phyloP scores from a whole-genome alignment of 257 asterid species.

The Solanum acaule region DNA sequence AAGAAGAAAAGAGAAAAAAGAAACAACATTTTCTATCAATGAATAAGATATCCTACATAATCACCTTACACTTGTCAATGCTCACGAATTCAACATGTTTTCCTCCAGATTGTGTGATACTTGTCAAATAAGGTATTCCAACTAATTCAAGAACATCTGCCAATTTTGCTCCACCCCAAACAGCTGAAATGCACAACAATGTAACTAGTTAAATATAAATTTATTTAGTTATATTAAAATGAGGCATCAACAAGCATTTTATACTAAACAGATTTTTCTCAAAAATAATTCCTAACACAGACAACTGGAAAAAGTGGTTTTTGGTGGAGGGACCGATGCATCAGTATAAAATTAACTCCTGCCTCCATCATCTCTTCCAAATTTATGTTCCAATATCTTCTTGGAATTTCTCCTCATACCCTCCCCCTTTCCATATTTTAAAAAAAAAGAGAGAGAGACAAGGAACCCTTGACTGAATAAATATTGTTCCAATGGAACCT shows the following conservation, averaged over 20 bases:
- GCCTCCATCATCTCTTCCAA: not conserved
- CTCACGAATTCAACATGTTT: conserved; percentile 92
- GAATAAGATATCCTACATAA: not conserved
- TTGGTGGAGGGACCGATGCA: not conserved
- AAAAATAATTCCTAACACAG: not conserved
- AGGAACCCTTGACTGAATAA: not conserved
- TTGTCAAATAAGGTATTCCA: conserved; percentile 66
- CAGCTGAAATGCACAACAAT: conserved; percentile 43
- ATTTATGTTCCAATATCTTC: not conserved
- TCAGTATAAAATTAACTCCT: not conserved
- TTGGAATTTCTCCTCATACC: not conserved
- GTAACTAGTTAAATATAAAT: not conserved
- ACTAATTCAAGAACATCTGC: conserved; percentile 83
- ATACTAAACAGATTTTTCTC: not conserved
- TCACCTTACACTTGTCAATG: conserved; percentile 96
- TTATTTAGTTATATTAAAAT: not conserved
- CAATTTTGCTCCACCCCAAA: conserved; percentile 92
- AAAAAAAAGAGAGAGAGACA: not conserved
- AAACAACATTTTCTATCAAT: not conserved
- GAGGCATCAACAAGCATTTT: not conserved
- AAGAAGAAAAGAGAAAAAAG: not conserved
- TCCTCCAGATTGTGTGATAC: conserved; percentile 54
- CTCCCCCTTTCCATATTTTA: not conserved
- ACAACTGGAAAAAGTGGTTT: not conserved
- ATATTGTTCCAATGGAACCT: not conserved